A percentile compares a stretch with the other conserved stretches of the same genome.
Conservation (phyloP, 2,329 filamentous ascomycete species). For the Fusarium fujikuroi region DNA sequence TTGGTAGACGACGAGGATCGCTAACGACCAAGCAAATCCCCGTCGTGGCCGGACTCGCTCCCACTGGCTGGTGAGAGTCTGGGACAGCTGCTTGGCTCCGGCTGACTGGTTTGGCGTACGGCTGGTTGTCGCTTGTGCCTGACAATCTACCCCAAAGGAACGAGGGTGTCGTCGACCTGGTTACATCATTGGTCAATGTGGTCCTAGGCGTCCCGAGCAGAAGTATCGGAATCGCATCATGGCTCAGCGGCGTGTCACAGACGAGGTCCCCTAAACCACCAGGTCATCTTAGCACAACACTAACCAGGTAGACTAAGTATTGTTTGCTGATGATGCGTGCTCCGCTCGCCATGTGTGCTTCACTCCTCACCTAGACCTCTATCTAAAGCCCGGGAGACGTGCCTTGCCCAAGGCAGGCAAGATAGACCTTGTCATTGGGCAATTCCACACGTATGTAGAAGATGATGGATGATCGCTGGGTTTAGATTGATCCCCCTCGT, state of each 20-base stretch:
- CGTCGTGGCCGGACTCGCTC: slow-evolving; percentile 15
- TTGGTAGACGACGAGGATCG: neutral
- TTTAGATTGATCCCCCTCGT: slow-evolving; percentile 10
- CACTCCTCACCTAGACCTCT: neutral
- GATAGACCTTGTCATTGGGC: neutral
- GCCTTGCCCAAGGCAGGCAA: neutral
- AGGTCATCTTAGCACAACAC: neutral
- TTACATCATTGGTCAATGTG: slow-evolving; percentile 4
- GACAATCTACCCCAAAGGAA: slow-evolving; percentile 33
- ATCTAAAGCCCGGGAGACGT: neutral
- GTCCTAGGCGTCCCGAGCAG: neutral
- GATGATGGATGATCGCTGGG: slow-evolving; percentile 27
- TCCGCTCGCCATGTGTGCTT: slow-evolving; percentile 25
- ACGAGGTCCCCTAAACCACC: slow-evolving; percentile 26
- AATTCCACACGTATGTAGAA: neutral
- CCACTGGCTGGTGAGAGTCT: slow-evolving; percentile 14
- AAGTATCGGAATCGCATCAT: slow-evolving; percentile 17
- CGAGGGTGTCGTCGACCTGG: neutral
- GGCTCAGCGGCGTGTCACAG: slow-evolving; percentile 22
- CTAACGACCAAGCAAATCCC: slow-evolving; percentile 14
- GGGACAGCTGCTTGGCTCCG: slow-evolving; percentile 18
- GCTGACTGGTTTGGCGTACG: slow-evolving; percentile 34
- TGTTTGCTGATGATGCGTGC: neutral
- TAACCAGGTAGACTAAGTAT: neutral
- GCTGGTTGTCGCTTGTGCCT: slow-evolving; percentile 31